These are phyloP conservation scores for Ascobolus immersus DNA, from an alignment of 495 filamentous ascomycete species.

Conservation along the genomic window DNA sequence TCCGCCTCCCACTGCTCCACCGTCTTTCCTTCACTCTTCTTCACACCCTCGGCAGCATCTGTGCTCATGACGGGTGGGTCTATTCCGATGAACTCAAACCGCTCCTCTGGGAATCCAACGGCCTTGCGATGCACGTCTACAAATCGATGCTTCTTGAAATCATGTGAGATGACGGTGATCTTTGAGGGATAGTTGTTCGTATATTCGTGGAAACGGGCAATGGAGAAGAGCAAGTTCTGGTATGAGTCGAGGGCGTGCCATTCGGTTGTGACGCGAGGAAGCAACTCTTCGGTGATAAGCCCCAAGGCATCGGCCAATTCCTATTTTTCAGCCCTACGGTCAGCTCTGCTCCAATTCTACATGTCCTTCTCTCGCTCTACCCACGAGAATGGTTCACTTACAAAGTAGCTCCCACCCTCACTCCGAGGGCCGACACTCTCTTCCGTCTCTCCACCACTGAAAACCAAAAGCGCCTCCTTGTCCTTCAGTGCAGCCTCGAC, in stretches of 20 bases:
- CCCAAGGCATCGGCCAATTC: conserved; percentile 22
- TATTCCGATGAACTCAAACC: conserved; percentile 34
- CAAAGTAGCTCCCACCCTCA: conserved; percentile 42
- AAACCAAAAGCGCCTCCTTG: conserved; percentile 27
- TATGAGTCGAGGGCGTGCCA: conserved; percentile 51
- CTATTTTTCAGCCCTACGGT: conserved; percentile 18
- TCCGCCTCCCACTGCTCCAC: conserved; percentile 25
- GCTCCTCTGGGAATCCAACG: conserved; percentile 26
- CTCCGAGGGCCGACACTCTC: conserved; percentile 8
- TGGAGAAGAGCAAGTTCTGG: conserved; percentile 48
- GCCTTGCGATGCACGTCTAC: conserved; percentile 41
- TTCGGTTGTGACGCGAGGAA: conserved; percentile 27
- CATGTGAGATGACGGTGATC: conserved; percentile 48
- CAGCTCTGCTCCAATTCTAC: no score
- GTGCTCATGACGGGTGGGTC: conserved; percentile 24
- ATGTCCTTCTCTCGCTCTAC: conserved; percentile 5
- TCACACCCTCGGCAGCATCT: conserved; percentile 16
- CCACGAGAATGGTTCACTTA: conserved; percentile 10
- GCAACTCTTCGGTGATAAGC: conserved; percentile 15
- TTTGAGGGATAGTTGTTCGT: conserved; percentile 24
- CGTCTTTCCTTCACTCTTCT: conserved; percentile 20
- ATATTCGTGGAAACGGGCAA: conserved; percentile 28
- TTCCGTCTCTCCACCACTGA: conserved; percentile 27
- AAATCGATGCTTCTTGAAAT: conserved; percentile 45
- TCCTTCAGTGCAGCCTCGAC: conserved; percentile 19